phyloP scores from a whole-genome alignment of 2,329 filamentous ascomycete species.

The Dryadomyces quercus-mongolicae region DNA sequence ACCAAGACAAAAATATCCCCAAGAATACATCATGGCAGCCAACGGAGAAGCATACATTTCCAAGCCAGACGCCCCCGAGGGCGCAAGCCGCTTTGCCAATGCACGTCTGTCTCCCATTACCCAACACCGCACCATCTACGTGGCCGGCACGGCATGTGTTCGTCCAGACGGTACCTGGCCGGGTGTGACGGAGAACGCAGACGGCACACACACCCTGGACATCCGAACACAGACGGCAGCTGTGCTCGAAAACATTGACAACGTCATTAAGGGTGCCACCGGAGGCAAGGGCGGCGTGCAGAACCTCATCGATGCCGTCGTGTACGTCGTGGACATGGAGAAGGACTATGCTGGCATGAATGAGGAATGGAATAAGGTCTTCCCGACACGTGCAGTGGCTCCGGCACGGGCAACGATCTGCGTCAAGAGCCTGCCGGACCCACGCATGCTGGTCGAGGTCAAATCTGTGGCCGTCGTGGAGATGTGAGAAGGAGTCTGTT shows the following conservation, averaged over 20 bases:
- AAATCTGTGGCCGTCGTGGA: constrained; percentile 19
- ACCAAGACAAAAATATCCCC: too few relatives aligned
- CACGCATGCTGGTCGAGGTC: constrained; percentile 20
- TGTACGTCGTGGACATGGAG: constrained; percentile 29
- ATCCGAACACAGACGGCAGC: constrained; percentile 25
- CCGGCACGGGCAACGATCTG: constrained; percentile 23
- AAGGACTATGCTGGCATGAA: constrained; percentile 30
- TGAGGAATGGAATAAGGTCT: constrained; percentile 33
- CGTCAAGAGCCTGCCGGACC: constrained; percentile 19
- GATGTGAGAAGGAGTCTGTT: constrained; percentile 3
- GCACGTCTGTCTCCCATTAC: constrained; percentile 21
- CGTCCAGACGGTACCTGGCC: constrained; percentile 21
- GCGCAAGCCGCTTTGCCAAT: constrained; percentile 20
- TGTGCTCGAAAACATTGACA: constrained; percentile 24
- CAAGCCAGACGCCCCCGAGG: constrained; percentile 17
- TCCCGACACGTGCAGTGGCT: constrained; percentile 21
- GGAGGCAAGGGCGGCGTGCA: constrained; percentile 22
- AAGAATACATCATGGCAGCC: constrained; percentile 14
- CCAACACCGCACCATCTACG: constrained; percentile 24
- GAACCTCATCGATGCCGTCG: constrained; percentile 26
- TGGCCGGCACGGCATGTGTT: constrained; percentile 25
- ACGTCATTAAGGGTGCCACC: constrained; percentile 24
- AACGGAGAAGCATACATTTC: constrained; percentile 23
- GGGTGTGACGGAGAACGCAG: constrained; percentile 22
- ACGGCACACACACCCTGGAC: constrained; percentile 22